A percentile compares a stretch with the other conserved stretches of the same genome.
phyloP scores from a whole-genome alignment of 129 eudicot species.

The Helianthus tuberosus region DNA sequence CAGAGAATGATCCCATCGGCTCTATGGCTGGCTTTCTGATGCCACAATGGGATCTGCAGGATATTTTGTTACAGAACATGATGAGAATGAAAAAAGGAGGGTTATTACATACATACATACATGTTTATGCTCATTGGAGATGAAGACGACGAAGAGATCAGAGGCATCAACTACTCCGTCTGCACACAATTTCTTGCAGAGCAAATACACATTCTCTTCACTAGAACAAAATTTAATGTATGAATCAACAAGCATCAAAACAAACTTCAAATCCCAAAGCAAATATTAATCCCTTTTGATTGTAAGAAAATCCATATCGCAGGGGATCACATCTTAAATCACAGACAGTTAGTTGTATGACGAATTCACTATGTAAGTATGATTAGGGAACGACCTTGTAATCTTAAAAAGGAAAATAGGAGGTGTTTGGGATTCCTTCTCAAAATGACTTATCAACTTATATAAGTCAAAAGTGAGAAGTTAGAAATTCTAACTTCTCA shows the following conservation, averaged over 20 bases:
- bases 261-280: neutral
- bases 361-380: too few relatives aligned
- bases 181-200: constrained; percentile 72
- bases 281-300: too few relatives aligned
- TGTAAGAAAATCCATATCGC: too few relatives aligned
- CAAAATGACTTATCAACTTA: too few relatives aligned
- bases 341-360: too few relatives aligned
- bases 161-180: constrained; percentile 59
- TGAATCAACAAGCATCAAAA: neutral
- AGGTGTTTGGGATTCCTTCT: too few relatives aligned
- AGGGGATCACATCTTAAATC: too few relatives aligned
- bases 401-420: too few relatives aligned
- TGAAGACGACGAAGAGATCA: constrained; percentile 83
- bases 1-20: constrained; percentile 89
- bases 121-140: constrained; percentile 91
- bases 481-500: too few relatives aligned
- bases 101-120: constrained; percentile 34
- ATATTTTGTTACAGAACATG: neutral
- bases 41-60: constrained; percentile 84
- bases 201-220: constrained; percentile 90
- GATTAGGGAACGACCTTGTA: too few relatives aligned
- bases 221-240: constrained; percentile 40
- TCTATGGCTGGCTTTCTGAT: constrained; percentile 98
- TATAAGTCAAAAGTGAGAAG: too few relatives aligned
- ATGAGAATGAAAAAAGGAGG: neutral